These are phyloP conservation scores for Crithidia bombi DNA, from an alignment of 208 protist species.

Conservation along the genomic window DNA sequence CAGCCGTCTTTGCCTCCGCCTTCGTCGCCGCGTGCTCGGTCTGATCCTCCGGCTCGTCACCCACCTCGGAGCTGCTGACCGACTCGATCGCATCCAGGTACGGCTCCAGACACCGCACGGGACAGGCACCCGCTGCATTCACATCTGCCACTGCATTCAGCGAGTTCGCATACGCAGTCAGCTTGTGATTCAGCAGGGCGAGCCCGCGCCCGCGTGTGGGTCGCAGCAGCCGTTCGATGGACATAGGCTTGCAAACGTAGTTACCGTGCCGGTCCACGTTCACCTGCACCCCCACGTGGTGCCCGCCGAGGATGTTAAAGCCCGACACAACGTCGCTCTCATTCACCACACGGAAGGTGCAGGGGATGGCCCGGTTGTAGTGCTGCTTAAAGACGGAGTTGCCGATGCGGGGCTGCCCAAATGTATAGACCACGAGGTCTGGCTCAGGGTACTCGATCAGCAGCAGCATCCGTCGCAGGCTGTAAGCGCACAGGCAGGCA, in stretches of 20 bases:
- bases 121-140: slow-evolving; percentile 33
- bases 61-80: slow-evolving; percentile 19
- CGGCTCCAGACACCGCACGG: slow-evolving; percentile 47
- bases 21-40: not conserved
- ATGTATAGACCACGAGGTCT: slow-evolving; percentile 82
- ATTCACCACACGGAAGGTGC: slow-evolving; percentile 87
- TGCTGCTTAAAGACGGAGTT: slow-evolving; percentile 69
- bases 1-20: not conserved
- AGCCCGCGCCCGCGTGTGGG: slow-evolving; percentile 56
- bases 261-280: slow-evolving; percentile 80
- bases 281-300: slow-evolving; percentile 82
- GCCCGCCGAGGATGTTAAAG: slow-evolving; percentile 55
- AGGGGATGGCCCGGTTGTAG: slow-evolving; percentile 78
- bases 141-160: slow-evolving; percentile 68
- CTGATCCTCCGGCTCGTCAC: not conserved
- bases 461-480: slow-evolving; percentile 57
- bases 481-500: slow-evolving; percentile 83
- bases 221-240: slow-evolving; percentile 74
- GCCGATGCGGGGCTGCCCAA: slow-evolving; percentile 80
- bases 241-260: slow-evolving; percentile 82
- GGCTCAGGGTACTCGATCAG: slow-evolving; percentile 57
- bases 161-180: slow-evolving; percentile 62
- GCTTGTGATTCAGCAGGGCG: slow-evolving; percentile 54
- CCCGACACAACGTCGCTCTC: slow-evolving; percentile 82
- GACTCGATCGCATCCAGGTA: slow-evolving; percentile 32